Percentiles rank a stretch among this genome's conserved stretches.
These are phyloP conservation scores for Lineolata rhizophorae DNA, from an alignment of 495 filamentous ascomycete genomes.

Conservation along the genomic window DNA sequence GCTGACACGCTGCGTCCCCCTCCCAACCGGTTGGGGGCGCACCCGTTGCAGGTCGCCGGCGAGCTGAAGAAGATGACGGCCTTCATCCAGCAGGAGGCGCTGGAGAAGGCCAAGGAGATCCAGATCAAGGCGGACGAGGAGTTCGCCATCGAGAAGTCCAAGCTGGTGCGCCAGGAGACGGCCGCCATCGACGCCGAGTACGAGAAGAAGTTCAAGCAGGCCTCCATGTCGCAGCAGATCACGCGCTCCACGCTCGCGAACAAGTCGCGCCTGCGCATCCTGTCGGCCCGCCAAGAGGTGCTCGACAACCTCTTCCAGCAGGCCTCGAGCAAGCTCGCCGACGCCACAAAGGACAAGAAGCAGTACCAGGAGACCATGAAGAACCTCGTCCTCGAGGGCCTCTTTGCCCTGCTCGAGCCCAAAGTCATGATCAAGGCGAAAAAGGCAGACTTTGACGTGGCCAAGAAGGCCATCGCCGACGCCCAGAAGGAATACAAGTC, in stretches of 20 bases:
- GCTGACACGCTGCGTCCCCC: conserved; percentile 4
- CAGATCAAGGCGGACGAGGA: conserved; percentile 95
- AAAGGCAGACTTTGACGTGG: conserved; percentile 53
- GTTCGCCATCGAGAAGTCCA: conserved; percentile 93
- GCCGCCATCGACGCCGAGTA: conserved; percentile 75
- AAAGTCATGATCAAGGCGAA: conserved; percentile 49
- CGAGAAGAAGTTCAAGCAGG: conserved; percentile 96
- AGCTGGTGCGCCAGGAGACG: conserved; percentile 89
- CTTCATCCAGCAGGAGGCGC: conserved; percentile 97
- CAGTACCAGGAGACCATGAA: conserved; percentile 57
- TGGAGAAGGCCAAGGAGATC: conserved; percentile 93
- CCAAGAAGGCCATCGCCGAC: conserved; percentile 51
- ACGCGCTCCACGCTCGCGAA: conserved; percentile 84
- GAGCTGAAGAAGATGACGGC: conserved; percentile 99
- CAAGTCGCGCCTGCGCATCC: conserved; percentile 75
- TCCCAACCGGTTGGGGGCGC: too few species aligned
- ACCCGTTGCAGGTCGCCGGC: conserved; percentile 69
- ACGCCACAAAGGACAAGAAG: conserved; percentile 37
- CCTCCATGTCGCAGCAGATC: conserved; percentile 92
- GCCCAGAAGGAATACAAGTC: conserved; percentile 67
- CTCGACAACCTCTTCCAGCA: conserved; percentile 80
- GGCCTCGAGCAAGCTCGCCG: conserved; percentile 41
- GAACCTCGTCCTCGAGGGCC: conserved; percentile 68
- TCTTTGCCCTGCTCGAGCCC: conserved; percentile 67
- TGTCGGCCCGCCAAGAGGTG: conserved; percentile 68